Base-by-base conservation (phyloP, 768 basidiomycete genomes). In the Guyanaporus albipodus region DNA sequence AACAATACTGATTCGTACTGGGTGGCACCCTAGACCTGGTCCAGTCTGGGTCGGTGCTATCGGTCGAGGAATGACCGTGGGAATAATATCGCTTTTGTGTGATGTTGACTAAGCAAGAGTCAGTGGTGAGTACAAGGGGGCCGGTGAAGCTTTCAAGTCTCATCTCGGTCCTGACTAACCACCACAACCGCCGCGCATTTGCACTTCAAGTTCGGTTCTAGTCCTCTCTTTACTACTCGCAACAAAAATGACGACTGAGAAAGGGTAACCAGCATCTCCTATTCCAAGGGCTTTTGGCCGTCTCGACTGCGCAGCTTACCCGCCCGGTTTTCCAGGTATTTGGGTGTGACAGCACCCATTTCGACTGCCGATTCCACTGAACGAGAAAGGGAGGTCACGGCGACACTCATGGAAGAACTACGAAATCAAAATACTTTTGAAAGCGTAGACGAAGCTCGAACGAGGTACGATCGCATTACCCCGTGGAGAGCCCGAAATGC, bases 361-460 rank as follows among this genome's bases (percentile, higher is more conserved):
- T 84, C 89, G 37, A 80, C 77, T 19, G 69, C 66, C 26, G 84
- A 87, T 55, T 92, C 90, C 17, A 88, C 68, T 40, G 76, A 81
- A 49, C 76, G 83, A 57, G 90, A 92, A 70, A 85, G 83, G 65
- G 86, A 88, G 66, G 87, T 92, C 18, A 91, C 89, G 0, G 60
- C 73, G 15, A 86, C 88, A 6, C 73, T 99, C 42, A 90, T 97
- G 87, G 84, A 91, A 47, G 95, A 99, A 67, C 77, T 99, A 26
- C 77, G 82, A 60, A 72, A 79, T 37, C 85, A 95, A 60, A 85
- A 87, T 47, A 85, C 85, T 3, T 95, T 96, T 67, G 95, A 97
- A 70, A 82, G 76, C 37, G 88, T 91, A 51, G 85, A 90, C 44
- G 93, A 97, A 67, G 76, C 89, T 22, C 79, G 86, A 67, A 85